phyloP scores from a whole-genome alignment of 352 stramenopile species.

The Phytopythium montanum region DNA sequence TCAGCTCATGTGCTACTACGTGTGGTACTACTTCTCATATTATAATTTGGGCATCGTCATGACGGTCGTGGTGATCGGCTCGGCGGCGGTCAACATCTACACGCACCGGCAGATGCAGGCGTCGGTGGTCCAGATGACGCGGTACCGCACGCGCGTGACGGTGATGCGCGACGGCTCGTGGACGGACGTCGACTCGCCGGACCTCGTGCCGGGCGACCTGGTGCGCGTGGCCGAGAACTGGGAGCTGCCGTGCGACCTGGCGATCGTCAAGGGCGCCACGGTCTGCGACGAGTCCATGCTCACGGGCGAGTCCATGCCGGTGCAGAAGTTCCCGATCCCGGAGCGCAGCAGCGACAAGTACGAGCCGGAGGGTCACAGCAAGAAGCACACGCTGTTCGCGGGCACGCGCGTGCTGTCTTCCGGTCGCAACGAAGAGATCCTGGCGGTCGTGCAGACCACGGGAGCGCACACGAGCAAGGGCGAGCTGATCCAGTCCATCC shows the following conservation, averaged over 20 bases:
- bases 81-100: constrained; percentile 29
- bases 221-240: constrained; percentile 36
- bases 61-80: constrained; percentile 22
- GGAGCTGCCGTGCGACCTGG: constrained; percentile 40
- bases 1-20: constrained; percentile 36
- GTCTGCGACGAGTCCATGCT: constrained; percentile 43
- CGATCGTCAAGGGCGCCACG: constrained; percentile 32
- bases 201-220: constrained; percentile 39
- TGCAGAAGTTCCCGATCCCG: constrained; percentile 59
- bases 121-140: constrained; percentile 32
- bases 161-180: constrained; percentile 30
- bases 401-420: constrained; percentile 57
- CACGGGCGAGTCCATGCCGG: constrained; percentile 57
- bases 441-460: constrained; percentile 59
- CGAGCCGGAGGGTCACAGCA: constrained; percentile 28
- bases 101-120: constrained; percentile 27
- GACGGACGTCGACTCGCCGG: constrained; percentile 21
- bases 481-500: constrained; percentile 61
- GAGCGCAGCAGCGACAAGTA: constrained; percentile 30
- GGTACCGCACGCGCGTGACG: constrained; percentile 42
- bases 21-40: constrained; percentile 42
- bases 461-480: constrained; percentile 62
- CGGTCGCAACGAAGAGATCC: constrained; percentile 32
- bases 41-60: constrained; percentile 34
- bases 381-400: constrained; percentile 68